phyloP scores from a whole-genome alignment of 225 moss, liverwort and hornwort species.

The Rhytidiadelphus loreus region DNA sequence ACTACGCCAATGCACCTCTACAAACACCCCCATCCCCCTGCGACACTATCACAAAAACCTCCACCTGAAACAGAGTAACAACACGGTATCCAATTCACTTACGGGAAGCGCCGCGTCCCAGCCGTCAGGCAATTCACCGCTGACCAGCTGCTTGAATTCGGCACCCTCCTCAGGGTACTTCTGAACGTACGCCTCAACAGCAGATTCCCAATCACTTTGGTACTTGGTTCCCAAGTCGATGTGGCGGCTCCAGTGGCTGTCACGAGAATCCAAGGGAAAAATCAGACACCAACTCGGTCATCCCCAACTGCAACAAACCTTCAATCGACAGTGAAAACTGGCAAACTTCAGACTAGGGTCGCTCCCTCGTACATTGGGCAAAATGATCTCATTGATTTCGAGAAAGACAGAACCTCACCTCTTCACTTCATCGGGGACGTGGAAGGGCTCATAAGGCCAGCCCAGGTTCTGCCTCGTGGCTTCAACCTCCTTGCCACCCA shows the following conservation, averaged over 20 bases:
- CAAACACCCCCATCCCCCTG: no score
- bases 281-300: neutral
- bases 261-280: neutral
- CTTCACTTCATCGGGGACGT: conserved; percentile 85
- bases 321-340: neutral
- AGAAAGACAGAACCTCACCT: conserved; percentile 8
- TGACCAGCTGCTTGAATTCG: conserved; percentile 81
- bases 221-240: conserved; percentile 36
- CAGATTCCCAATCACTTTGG: conserved; percentile 55
- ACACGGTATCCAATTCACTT: neutral
- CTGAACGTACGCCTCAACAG: conserved; percentile 46
- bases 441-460: conserved; percentile 84
- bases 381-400: neutral
- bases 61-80: neutral
- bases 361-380: neutral
- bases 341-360: neutral
- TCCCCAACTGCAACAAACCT: neutral
- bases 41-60: neutral
- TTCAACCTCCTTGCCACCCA: conserved; percentile 88
- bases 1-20: neutral
- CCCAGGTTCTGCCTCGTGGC: conserved; percentile 77
- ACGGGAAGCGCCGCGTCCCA: conserved; percentile 82
- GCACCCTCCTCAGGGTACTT: conserved; percentile 85
- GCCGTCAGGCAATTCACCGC: conserved; percentile 43
- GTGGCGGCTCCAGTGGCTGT: conserved; percentile 86